These are phyloP conservation scores for Pisolithus orientalis DNA, from an alignment of 768 basidiomycete species.

Conservation along the genomic window DNA sequence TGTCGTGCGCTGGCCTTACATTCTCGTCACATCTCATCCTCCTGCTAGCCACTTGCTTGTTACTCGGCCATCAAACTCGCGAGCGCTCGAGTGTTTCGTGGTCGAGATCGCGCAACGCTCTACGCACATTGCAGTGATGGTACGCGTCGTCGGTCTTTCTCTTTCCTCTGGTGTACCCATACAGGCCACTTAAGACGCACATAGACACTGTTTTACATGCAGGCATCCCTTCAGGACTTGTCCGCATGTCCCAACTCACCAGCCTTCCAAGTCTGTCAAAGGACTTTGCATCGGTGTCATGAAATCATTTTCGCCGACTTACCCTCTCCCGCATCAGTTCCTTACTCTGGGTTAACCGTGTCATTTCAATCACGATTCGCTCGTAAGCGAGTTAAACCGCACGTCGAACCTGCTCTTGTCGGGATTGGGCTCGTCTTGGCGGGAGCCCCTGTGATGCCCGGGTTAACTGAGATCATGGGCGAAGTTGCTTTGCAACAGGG, in stretches of 20 bases:
- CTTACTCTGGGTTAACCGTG: constrained; percentile 57
- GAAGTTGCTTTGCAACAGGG: constrained; percentile 89
- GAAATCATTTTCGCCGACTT: constrained; percentile 94
- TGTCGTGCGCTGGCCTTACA: not conserved
- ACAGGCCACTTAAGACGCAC: constrained; percentile 1
- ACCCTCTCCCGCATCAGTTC: constrained; percentile 55
- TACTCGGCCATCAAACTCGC: constrained; percentile 85
- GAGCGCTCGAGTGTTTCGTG: constrained; percentile 92
- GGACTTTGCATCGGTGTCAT: constrained; percentile 86
- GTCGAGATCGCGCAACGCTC: constrained; percentile 83
- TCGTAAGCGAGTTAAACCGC: constrained; percentile 63
- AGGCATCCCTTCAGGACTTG: constrained; percentile 86
- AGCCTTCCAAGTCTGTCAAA: constrained; percentile 88
- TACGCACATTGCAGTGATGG: constrained; percentile 92
- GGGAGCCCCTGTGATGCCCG: constrained; percentile 70
- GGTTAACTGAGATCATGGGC: constrained; percentile 67
- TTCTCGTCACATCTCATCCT: constrained; percentile 10
- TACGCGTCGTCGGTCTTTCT: constrained; percentile 39
- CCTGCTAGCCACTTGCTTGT: constrained; percentile 80
- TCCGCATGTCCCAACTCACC: constrained; percentile 45
- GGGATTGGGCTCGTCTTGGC: constrained; percentile 82
- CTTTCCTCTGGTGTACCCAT: constrained; percentile 1
- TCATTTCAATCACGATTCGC: constrained; percentile 44
- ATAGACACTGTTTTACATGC: constrained; percentile 98
- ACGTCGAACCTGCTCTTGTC: constrained; percentile 68